Percentiles rank a stretch among this genome's conserved stretches.
These are phyloP conservation scores for Jamesozyma gamospora DNA, from an alignment of 805 yeast genomes.

Conservation along the genomic window DNA sequence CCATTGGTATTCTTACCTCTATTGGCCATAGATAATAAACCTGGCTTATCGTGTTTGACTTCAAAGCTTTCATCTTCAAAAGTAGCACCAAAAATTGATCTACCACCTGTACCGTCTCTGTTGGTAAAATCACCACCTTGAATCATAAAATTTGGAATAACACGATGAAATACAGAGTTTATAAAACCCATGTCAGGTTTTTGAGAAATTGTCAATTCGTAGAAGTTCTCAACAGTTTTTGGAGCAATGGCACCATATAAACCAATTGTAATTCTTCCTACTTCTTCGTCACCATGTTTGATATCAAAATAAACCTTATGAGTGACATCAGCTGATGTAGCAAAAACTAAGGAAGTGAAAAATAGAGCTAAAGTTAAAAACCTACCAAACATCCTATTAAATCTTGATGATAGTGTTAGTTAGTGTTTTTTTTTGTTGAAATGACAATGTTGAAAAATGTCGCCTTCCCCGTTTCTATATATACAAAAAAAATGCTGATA, in stretches of 20 bases:
- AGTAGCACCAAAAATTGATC: conserved; percentile 66
- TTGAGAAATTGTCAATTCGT: conserved; percentile 86
- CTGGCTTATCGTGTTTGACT: conserved; percentile 63
- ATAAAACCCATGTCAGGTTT: conserved; percentile 77
- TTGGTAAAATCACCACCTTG: conserved; percentile 85
- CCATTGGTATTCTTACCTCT: conserved; percentile 96
- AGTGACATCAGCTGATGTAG: conserved; percentile 7
- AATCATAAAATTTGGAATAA: conserved; percentile 53
- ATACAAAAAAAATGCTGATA: neutral
- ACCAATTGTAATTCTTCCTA: conserved; percentile 76
- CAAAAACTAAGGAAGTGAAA: conserved; percentile 3
- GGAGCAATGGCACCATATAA: conserved; percentile 81
- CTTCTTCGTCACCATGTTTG: conserved; percentile 56
- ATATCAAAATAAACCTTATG: conserved; percentile 64
- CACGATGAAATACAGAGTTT: conserved; percentile 84
- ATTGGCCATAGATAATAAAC: conserved; percentile 87
- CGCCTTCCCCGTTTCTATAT: neutral
- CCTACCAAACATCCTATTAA: no score
- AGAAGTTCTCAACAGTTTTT: conserved; percentile 88
- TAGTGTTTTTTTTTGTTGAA: neutral
- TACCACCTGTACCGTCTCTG: conserved; percentile 93
- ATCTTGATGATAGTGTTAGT: neutral
- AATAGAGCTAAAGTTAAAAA: neutral
- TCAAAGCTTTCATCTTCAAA: conserved; percentile 62
- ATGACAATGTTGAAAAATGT: neutral